Evolutionary conservation across 805 yeast species (phyloP), one percentile per base, ranked within the genome.

Genomic region (Kodamaea laetipori): DNA sequence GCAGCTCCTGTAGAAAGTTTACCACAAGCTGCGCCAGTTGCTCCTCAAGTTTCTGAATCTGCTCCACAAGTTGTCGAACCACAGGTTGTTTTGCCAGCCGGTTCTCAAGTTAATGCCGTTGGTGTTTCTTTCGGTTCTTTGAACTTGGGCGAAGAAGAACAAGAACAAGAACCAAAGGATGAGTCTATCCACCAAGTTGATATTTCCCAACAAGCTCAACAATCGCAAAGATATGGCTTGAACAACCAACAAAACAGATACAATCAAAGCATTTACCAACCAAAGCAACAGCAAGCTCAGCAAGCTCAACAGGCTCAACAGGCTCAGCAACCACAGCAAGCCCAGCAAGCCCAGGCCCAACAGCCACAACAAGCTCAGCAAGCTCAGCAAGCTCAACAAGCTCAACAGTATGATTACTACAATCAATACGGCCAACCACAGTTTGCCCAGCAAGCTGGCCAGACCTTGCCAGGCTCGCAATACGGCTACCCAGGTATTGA

Each of bases 41-140:
- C 67, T 41, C 41, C 30, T 9, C 34, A 21, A 21, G 53, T 45
- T 16, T 43, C 44, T 16, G 33, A 13, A 13, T 45, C 41, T 26
- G 60, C 67, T 48, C 74, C 69, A 57, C 72, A 71, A 26, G 67
- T 77, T 26, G 47, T 35, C 35, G 48, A 41, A 12, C 66, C 73
- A 26, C 65, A 65, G 52, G 76, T 70, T 39, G 65, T 81, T 24
- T 75, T 82, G 58, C 86, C 86, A 50, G 67, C 69, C 33, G 49
- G 75, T 28, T 67, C 76, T 35, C 67, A 74, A 44, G 57, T 73
- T 46, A 63, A 67, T 56, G 64, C 75, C 38, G 76, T 77, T 21
- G 83, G 81, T 50, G 81, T 82, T 31, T 80, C 84, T 25, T 81
- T 82, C 54, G 87, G 87, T 44, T 77, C 84, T 9, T 66, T 80